phyloP scores from a whole-genome alignment of 768 basidiomycete genomes.

The Clavaria fumosa region DNA sequence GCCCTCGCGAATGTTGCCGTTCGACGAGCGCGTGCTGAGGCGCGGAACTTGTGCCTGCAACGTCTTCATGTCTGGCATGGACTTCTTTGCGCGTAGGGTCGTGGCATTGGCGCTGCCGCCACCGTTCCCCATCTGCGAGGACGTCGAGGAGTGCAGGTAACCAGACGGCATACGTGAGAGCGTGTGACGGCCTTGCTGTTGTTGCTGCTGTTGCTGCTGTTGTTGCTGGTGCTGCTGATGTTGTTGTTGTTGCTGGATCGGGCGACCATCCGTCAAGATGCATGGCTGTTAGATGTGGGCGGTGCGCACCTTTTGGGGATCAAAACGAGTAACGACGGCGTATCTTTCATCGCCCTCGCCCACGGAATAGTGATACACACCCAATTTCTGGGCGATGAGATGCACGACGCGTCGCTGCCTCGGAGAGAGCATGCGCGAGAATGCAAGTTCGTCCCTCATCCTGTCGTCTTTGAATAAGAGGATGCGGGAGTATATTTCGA shows the following conservation, averaged over 20 bases:
- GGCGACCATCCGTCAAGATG: too few relatives aligned
- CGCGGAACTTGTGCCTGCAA: slow-evolving; percentile 68
- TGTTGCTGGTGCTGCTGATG: slow-evolving; percentile 12
- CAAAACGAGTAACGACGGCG: slow-evolving; percentile 86
- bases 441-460: slow-evolving; percentile 95
- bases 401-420: slow-evolving; percentile 89
- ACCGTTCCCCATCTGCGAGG: slow-evolving; percentile 27
- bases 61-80: slow-evolving; percentile 96
- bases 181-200: slow-evolving; percentile 41
- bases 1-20: slow-evolving; percentile 76
- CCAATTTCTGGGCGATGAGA: slow-evolving; percentile 90
- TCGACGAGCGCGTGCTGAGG: slow-evolving; percentile 65
- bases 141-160: slow-evolving; percentile 49
- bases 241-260: slow-evolving; percentile 5
- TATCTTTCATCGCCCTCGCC: slow-evolving; percentile 89
- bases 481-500: slow-evolving; percentile 95
- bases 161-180: slow-evolving; percentile 72
- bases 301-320: slow-evolving; percentile 61
- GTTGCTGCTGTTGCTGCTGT: slow-evolving; percentile 27
- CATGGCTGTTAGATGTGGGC: too few relatives aligned
- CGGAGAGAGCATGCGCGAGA: slow-evolving; percentile 72
- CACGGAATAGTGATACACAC: slow-evolving; percentile 86
- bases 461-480: slow-evolving; percentile 94
- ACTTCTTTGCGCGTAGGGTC: slow-evolving; percentile 83
- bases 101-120: too few relatives aligned